Percentiles rank a stretch among this genome's conserved stretches.
Evolutionary conservation across 805 yeast species (phyloP).

Genomic region (Starmerella sp.): DNA sequence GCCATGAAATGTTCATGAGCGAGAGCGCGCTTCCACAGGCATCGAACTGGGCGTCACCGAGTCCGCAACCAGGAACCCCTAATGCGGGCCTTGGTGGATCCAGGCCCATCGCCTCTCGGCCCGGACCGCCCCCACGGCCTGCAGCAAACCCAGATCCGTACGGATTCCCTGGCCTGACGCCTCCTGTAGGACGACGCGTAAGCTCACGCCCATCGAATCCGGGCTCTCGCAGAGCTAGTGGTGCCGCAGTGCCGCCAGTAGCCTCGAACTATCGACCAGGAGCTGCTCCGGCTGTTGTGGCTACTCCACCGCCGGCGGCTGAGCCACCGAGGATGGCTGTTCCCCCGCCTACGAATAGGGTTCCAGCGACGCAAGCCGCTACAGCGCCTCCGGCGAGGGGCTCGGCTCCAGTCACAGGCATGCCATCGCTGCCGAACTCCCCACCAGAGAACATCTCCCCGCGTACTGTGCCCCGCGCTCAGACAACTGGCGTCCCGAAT

Average conservation of each 20-base stretch:
- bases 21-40: neutral
- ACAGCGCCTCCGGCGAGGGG: neutral
- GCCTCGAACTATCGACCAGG: neutral
- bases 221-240: neutral
- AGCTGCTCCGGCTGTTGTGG: neutral
- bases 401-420: neutral
- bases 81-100: neutral
- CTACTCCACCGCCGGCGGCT: neutral
- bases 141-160: conserved; percentile 20
- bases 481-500: neutral
- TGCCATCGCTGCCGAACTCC: neutral
- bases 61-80: neutral
- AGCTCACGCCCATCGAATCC: neutral
- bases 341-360: neutral
- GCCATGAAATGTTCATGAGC: neutral
- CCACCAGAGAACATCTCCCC: neutral
- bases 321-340: neutral
- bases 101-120: neutral
- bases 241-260: neutral
- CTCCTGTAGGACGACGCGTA: neutral
- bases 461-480: neutral
- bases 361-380: neutral
- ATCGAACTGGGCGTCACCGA: neutral
- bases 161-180: conserved; percentile 18
- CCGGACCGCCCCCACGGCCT: neutral